Conservation (phyloP, 2,329 filamentous ascomycete species). For the Fusarium nodosum region DNA sequence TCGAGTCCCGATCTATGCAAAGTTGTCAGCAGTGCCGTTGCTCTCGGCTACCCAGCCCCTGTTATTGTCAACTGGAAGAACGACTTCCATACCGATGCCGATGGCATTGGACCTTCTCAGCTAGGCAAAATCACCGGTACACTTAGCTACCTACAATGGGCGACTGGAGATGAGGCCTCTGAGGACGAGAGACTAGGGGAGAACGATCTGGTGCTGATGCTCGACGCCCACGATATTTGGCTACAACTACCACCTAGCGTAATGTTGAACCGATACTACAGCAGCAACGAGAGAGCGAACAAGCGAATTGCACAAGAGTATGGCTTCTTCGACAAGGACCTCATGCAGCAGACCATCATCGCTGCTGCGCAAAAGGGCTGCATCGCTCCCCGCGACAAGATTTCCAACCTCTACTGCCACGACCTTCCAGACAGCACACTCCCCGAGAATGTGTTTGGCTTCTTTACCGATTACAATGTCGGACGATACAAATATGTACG, state of each 20-base stretch:
- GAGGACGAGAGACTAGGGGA: conserved; percentile 41
- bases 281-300: conserved; percentile 43
- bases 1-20: conserved; percentile 52
- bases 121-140: conserved; percentile 51
- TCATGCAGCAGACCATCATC: conserved; percentile 47
- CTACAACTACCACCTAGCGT: conserved; percentile 51
- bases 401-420: conserved; percentile 47
- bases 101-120: conserved; percentile 48
- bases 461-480: conserved; percentile 41
- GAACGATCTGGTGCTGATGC: conserved; percentile 50
- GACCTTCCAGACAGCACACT: conserved; percentile 45
- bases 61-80: conserved; percentile 53
- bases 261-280: conserved; percentile 48
- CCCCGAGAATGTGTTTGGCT: conserved; percentile 42
- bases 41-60: conserved; percentile 50
- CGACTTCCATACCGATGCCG: conserved; percentile 44
- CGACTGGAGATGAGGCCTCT: conserved; percentile 24
- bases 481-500: conserved; percentile 43
- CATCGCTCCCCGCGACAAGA: conserved; percentile 42
- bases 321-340: conserved; percentile 33
- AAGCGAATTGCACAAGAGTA: conserved; percentile 37
- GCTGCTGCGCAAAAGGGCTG: conserved; percentile 47
- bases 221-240: conserved; percentile 54
- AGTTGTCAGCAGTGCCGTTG: conserved; percentile 48
- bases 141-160: conserved; percentile 49